Evolutionary conservation across 257 asterid species (phyloP), one percentile per base, ranked within the genome.

Genomic region (Mentha longifolia): DNA sequence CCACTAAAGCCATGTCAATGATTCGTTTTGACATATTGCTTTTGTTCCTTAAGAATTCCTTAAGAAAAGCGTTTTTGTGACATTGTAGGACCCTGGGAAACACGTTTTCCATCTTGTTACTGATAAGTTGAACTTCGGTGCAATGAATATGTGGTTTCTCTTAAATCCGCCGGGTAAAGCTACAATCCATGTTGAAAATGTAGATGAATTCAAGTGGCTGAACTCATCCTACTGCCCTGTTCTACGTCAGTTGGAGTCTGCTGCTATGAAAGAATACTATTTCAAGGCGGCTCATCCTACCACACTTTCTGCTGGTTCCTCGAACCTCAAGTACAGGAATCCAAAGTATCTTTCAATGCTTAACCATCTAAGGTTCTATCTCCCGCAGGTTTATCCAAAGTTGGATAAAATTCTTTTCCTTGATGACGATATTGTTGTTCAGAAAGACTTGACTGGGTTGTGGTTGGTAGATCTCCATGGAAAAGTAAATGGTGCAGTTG

Each of bases 81-180:
- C 35, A 67, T 7, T 88, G 86, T 88, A 94, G 99, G 97, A 95
- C 65, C 96, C 99, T 47, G 92, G 80, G 84, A 89, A 95, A 70
- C 98, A 95, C 22, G 97, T 95, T 61, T 95, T 95, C 77, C 99
- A 95, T 86, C 97, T 95, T 42, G 99, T 95, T 73, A 95, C 96
- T 25, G 97, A 95, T 82, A 95, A 95, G 85, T 79, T 95, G 87
- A 95, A 95, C 83, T 95, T 92, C 80, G 99, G 96, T 42, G 99
- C 99, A 30, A 92, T 92, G 98, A 95, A 89, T 77, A 95, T 95
- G 99, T 95, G 99, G 99, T 95, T 95, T 84, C 86, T 95, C 69
- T 81, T 95, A 87, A 95, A 95, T 81, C 98, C 97, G 54, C 99
- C 98, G 47, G 97, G 99, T 62, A 89, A 88, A 85, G 99, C 97